phyloP scores from a whole-genome alignment of 2,329 filamentous ascomycete species.

The Trichoderma sp. region DNA sequence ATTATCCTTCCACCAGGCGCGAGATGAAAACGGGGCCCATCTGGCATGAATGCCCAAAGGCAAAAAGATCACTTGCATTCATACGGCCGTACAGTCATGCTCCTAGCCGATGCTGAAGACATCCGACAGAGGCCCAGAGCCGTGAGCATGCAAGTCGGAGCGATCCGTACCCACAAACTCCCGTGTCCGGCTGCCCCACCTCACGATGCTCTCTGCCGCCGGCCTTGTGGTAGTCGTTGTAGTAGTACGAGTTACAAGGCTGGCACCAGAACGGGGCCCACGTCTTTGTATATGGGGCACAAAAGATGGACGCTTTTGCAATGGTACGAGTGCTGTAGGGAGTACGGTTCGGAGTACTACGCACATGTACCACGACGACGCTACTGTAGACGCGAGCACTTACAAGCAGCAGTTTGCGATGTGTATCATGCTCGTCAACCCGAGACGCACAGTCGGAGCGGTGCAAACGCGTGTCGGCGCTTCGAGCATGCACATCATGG shows the following conservation, averaged over 20 bases:
- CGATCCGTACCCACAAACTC: slow-evolving; percentile 23
- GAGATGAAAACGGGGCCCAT: neutral
- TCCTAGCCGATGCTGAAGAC: slow-evolving; percentile 11
- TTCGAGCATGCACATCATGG: neutral
- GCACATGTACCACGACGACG: neutral
- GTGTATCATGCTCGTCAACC: neutral
- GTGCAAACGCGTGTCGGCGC: neutral
- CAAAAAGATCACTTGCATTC: neutral
- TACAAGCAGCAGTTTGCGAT: neutral
- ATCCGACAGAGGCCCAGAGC: slow-evolving; percentile 13
- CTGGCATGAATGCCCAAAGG: slow-evolving; percentile 3
- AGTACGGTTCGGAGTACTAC: neutral
- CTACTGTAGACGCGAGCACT: neutral
- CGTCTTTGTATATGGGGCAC: neutral
- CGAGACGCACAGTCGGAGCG: neutral
- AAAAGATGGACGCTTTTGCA: neutral
- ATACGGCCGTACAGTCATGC: neutral
- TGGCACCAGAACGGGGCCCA: neutral
- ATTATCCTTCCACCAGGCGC: neutral
- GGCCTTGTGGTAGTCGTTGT: neutral
- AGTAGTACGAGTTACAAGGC: neutral
- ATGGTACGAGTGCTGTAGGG: neutral
- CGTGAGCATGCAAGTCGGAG: slow-evolving; percentile 22
- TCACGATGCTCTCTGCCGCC: slow-evolving; percentile 19
- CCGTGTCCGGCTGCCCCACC: slow-evolving; percentile 19